Conservation (phyloP, 768 basidiomycete genomes). For the Pleurotus eryngii region DNA sequence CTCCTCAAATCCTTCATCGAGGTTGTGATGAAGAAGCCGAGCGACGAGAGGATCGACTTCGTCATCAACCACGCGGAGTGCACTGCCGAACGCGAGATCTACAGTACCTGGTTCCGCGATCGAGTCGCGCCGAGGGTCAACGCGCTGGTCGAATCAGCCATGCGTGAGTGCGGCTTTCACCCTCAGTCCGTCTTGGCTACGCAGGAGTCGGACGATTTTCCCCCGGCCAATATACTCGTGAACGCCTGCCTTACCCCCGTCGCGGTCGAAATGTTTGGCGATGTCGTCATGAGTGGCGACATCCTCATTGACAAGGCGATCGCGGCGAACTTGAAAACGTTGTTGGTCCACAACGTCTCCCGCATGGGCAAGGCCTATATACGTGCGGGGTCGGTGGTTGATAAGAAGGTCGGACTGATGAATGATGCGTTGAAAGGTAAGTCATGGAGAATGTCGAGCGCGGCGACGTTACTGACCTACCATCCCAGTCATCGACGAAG, state of each 20-base stretch:
- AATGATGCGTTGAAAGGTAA: background rate
- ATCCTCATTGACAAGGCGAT: background rate
- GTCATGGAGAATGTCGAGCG: background rate
- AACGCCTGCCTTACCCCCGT: background rate
- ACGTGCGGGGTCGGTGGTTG: background rate
- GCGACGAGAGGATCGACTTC: background rate
- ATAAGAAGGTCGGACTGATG: background rate
- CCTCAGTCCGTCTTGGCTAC: background rate
- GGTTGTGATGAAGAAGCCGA: background rate
- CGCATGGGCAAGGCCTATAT: background rate
- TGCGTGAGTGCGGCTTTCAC: background rate
- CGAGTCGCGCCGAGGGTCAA: background rate
- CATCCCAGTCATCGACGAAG: no score
- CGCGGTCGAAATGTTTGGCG: background rate
- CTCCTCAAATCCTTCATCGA: background rate
- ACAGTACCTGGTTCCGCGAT: background rate
- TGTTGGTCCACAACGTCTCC: background rate
- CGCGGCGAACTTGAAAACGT: background rate
- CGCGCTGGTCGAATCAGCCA: background rate
- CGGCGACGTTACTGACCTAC: no score
- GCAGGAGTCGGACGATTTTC: background rate
- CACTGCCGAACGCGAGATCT: background rate
- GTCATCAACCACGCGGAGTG: background rate
- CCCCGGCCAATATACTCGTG: background rate
- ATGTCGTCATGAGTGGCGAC: background rate